Evolutionary conservation across 495 filamentous ascomycete genomes (phyloP).

Genomic region (Ramalina intermedia): DNA sequence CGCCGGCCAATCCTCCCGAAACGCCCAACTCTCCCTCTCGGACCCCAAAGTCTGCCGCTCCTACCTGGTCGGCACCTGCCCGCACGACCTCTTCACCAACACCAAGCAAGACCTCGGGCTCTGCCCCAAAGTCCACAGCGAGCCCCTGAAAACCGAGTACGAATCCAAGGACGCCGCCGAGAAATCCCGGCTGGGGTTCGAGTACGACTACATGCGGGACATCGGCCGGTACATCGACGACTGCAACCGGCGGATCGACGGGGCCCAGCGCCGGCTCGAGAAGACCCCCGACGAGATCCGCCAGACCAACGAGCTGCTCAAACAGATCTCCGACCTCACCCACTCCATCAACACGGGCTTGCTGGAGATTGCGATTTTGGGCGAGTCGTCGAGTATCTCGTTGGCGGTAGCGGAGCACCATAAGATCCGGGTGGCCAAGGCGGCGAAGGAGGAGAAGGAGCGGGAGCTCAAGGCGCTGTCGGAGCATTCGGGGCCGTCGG

Average conservation of each 20-base stretch:
- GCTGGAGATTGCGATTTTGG: constrained; percentile 73
- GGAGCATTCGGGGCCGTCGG: constrained; percentile 80
- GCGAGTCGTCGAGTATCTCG: constrained; percentile 64
- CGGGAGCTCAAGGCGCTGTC: constrained; percentile 80
- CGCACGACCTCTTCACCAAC: constrained; percentile 99
- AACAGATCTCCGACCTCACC: constrained; percentile 71
- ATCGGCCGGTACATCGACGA: constrained; percentile 93
- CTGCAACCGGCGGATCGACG: constrained; percentile 86
- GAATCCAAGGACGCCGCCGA: constrained; percentile 44
- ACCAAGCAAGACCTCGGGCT: constrained; percentile 94
- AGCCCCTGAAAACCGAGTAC: constrained; percentile 78
- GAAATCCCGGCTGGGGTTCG: constrained; percentile 72
- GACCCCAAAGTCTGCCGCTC: constrained; percentile 93
- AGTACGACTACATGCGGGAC: constrained; percentile 91
- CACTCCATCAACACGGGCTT: constrained; percentile 69
- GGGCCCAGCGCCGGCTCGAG: constrained; percentile 77
- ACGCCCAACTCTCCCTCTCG: constrained; percentile 69
- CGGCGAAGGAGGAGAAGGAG: constrained; percentile 72
- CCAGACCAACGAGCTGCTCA: constrained; percentile 89
- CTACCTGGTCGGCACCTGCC: constrained; percentile 86
- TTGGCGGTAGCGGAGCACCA: constrained; percentile 75
- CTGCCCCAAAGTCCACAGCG: constrained; percentile 82
- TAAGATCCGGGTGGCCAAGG: constrained; percentile 64
- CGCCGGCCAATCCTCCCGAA: constrained; percentile 51
- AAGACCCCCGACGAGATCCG: constrained; percentile 97